Evolutionary conservation across 257 asterid species (phyloP), one percentile per base, ranked within the genome.

Genomic region (Nyctanthes arbortristis): DNA sequence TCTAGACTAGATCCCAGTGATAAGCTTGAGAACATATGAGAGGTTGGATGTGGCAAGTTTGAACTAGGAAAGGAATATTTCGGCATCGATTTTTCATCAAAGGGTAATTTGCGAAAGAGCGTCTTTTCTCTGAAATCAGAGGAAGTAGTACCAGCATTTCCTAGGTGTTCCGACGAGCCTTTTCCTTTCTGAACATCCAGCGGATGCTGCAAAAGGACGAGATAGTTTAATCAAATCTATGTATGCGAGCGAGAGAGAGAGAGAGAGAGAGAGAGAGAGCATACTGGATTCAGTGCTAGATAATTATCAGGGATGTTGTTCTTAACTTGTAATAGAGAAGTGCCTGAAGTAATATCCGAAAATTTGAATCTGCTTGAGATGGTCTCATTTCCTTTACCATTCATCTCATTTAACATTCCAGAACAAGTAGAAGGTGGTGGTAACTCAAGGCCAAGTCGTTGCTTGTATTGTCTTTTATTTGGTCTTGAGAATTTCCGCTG

Each of bases 1-100:
- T n/a, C n/a, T n/a, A n/a, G n/a, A 70, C 90, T 86, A 22, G 97
- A 83, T 72, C 99, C 95, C 79, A 92, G 82, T 12, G 96, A 89
- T 68, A 91, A 77, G 81, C 82, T 77, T 1, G 97, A 90, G 75
- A 89, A 86, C 56, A 84, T 71, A 63, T 87, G 93, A 16, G 91
- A 82, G 36, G 80, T 73, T 29, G 84, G 73, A 75, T 59, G 71
- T 25, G 82, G 80, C 70, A 84, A 62, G 73, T 78, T 87, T 65
- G 73, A 77, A 64, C 85, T 63, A 2, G 86, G 82, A 67, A 82
- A 81, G 20, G 96, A 75, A 72, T 85, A 85, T 81, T 89, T 86
- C 3, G 92, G 89, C 29, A 92, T 78, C 75, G 86, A 66, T 77
- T 77, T 89, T 33, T 91, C 93, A 56, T 84, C 95, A 47, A 89